These are phyloP conservation scores for Nasturtium officinale DNA, from an alignment of 345 rosid species.

Conservation along the genomic window DNA sequence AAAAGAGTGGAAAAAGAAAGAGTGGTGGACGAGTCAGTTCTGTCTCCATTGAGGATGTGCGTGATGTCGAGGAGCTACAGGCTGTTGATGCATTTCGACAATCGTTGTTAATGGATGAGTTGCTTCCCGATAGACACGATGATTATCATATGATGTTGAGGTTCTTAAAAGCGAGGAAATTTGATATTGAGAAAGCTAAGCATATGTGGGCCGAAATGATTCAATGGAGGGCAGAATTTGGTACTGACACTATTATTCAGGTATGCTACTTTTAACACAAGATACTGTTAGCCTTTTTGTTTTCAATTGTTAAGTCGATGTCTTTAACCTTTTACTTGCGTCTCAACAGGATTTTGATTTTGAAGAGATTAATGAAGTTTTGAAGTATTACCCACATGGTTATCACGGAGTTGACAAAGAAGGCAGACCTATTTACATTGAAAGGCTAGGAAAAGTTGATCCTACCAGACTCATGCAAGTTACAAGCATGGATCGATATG, in stretches of 20 bases:
- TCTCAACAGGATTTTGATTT: conserved; percentile 82
- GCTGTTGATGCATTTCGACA: conserved; percentile 93
- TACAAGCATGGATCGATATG: conserved; percentile 84
- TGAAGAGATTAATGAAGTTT: conserved; percentile 73
- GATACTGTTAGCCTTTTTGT: conserved; percentile 23
- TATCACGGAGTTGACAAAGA: conserved; percentile 98
- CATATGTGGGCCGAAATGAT: conserved; percentile 99
- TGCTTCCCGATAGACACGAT: conserved; percentile 72
- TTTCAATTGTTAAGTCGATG: not conserved
- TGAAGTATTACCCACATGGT: conserved; percentile 82
- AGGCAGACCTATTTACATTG: conserved; percentile 91
- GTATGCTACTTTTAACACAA: conserved; percentile 42
- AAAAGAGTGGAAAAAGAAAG: conserved; percentile 79
- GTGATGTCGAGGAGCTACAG: conserved; percentile 79
- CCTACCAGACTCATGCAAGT: conserved; percentile 90
- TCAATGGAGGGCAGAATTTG: conserved; percentile 92
- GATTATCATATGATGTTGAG: conserved; percentile 98
- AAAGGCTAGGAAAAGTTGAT: conserved; percentile 91
- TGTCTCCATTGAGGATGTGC: conserved; percentile 92
- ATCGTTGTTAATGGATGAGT: conserved; percentile 73
- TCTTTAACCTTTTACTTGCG: conserved; percentile 18
- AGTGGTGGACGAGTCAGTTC: conserved; percentile 91
- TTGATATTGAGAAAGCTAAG: conserved; percentile 85
- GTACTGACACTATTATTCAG: conserved; percentile 79
- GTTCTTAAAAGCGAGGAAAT: conserved; percentile 93